Percentiles rank a stretch among this genome's conserved stretches.
These are phyloP conservation scores for Infundibulicybe gibba DNA, from an alignment of 768 basidiomycete species.

Conservation along the genomic window DNA sequence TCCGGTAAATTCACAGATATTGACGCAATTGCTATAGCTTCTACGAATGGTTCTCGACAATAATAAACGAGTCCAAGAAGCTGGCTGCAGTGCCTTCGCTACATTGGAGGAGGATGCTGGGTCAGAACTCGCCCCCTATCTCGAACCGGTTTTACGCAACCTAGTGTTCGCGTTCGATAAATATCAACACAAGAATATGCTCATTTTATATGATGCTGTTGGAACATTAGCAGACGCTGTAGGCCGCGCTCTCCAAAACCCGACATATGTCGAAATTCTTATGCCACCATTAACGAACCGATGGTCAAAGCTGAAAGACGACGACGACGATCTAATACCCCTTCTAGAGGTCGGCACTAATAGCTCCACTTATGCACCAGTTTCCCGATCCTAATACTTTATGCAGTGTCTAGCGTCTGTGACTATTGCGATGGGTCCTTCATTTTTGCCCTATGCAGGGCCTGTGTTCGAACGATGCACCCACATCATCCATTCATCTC, in stretches of 20 bases:
- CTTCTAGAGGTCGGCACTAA: slow-evolving; percentile 77
- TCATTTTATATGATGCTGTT: slow-evolving; percentile 98
- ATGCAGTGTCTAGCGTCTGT: slow-evolving; percentile 93
- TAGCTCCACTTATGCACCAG: background rate
- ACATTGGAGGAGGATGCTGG: slow-evolving; percentile 98
- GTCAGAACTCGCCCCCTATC: slow-evolving; percentile 81
- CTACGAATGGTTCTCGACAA: slow-evolving; percentile 96
- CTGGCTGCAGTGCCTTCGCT: slow-evolving; percentile 97
- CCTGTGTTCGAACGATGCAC: slow-evolving; percentile 93
- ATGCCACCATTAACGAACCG: slow-evolving; percentile 92
- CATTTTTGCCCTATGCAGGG: slow-evolving; percentile 84
- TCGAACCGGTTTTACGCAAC: slow-evolving; percentile 40
- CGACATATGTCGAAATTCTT: slow-evolving; percentile 86
- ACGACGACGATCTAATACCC: slow-evolving; percentile 91
- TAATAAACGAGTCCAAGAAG: slow-evolving; percentile 99
- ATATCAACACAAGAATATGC: slow-evolving; percentile 99
- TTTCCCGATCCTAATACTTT: background rate
- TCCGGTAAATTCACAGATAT: slow-evolving; percentile 2
- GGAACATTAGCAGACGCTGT: slow-evolving; percentile 98
- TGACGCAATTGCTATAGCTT: slow-evolving; percentile 49
- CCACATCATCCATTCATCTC: slow-evolving; percentile 76
- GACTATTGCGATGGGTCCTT: slow-evolving; percentile 89
- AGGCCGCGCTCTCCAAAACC: slow-evolving; percentile 80
- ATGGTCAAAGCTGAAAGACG: slow-evolving; percentile 89
- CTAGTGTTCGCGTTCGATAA: slow-evolving; percentile 94